phyloP scores from a whole-genome alignment of 345 rosid genomes.

The Noccaea caerulescens region DNA sequence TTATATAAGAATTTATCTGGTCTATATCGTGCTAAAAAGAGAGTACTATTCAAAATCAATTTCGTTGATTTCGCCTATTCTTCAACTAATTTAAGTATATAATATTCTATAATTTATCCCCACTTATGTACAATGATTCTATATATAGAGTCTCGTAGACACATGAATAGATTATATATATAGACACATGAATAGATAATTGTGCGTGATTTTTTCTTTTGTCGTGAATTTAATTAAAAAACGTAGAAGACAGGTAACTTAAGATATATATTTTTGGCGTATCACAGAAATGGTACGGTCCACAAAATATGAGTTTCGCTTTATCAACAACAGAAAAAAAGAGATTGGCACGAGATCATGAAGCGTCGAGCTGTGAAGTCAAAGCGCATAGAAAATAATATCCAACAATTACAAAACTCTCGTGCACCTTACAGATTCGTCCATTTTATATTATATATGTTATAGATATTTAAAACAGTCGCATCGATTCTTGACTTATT shows the following conservation, averaged over 20 bases:
- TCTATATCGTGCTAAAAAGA: neutral
- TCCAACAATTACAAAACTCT: constrained; percentile 45
- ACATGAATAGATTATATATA: neutral
- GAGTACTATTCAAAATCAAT: neutral
- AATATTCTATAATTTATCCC: neutral
- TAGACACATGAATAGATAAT: neutral
- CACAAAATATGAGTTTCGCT: constrained; percentile 26
- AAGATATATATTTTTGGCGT: constrained; percentile 29
- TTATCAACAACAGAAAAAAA: constrained; percentile 11
- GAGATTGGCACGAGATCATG: constrained; percentile 41
- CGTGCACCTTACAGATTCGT: constrained; percentile 42
- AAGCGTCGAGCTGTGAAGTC: constrained; percentile 43
- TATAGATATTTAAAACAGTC: constrained; percentile 10
- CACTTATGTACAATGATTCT: neutral
- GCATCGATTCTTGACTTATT: constrained; percentile 26
- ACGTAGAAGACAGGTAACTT: constrained; percentile 37
- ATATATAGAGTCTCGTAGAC: neutral
- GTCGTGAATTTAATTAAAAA: neutral
- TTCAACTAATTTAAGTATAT: neutral
- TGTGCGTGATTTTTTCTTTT: neutral
- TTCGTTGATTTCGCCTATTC: neutral
- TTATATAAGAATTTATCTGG: neutral
- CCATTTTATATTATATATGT: constrained; percentile 6
- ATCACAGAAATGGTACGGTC: constrained; percentile 40
- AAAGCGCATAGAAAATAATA: constrained; percentile 30